Conservation (phyloP, 2,329 filamentous ascomycete genomes). For the Helotiales sp. region DNA sequence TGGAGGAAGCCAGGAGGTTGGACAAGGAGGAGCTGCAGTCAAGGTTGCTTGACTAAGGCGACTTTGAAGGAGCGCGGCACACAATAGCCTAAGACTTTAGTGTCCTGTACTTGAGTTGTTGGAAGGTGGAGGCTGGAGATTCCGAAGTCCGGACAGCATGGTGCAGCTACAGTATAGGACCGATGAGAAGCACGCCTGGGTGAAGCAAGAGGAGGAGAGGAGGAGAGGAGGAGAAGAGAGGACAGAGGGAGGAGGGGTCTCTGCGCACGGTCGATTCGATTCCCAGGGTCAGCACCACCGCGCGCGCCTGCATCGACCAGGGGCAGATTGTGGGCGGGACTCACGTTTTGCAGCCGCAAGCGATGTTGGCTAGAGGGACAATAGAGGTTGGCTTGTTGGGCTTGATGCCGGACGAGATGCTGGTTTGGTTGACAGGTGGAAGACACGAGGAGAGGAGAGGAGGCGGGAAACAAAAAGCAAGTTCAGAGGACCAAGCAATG, state of each 20-base stretch:
- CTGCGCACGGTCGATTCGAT: not conserved
- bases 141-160: not conserved
- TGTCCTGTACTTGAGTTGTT: too few species aligned
- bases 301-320: too few species aligned
- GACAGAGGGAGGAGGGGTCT: not conserved
- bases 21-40: not conserved
- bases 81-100: too few species aligned
- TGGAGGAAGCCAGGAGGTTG: not conserved
- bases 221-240: too few species aligned
- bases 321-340: too few species aligned
- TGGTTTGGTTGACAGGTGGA: not conserved
- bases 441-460: not conserved
- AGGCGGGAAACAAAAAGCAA: too few species aligned
- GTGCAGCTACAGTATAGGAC: not conserved
- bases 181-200: not conserved
- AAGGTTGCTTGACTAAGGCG: too few species aligned
- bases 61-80: too few species aligned
- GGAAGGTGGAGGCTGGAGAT: too few species aligned
- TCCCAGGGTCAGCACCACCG: too few species aligned
- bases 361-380: not conserved
- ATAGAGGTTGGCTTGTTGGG: not conserved
- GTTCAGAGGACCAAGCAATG: not conserved
- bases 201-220: not conserved
- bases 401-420: not conserved
- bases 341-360: not conserved